Percentiles rank a stretch among this genome's conserved stretches.
Evolutionary conservation across 2,329 filamentous ascomycete species (phyloP).

Genomic region (Botrytis pseudocinerea): DNA sequence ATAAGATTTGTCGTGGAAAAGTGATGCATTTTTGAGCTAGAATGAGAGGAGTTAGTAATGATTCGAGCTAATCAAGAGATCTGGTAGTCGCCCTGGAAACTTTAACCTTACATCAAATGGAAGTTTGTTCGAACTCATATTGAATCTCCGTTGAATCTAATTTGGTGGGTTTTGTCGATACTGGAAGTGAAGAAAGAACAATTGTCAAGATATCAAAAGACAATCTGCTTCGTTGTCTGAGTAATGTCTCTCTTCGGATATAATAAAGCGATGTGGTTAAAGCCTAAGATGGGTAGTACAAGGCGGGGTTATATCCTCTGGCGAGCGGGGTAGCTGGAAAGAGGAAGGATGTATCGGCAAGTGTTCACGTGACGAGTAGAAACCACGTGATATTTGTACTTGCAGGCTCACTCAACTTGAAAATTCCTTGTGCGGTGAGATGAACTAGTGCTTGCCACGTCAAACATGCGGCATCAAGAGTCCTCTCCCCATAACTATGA

Average conservation of each 20-base stretch:
- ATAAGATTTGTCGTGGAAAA: conserved; percentile 56
- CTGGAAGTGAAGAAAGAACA: background rate
- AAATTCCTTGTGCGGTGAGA: background rate
- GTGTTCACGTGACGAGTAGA: background rate
- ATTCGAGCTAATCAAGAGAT: background rate
- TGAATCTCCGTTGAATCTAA: background rate
- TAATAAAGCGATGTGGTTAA: background rate
- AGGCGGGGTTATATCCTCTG: background rate
- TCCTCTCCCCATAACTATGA: too few species aligned
- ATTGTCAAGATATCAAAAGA: background rate
- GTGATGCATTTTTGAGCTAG: conserved; percentile 53
- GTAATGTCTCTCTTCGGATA: background rate
- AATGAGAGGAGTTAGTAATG: conserved; percentile 18
- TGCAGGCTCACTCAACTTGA: background rate
- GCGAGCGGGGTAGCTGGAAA: background rate
- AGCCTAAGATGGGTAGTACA: background rate
- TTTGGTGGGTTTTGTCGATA: background rate
- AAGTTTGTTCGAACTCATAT: conserved; percentile 27
- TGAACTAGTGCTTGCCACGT: background rate
- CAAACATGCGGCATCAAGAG: background rate
- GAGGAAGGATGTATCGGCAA: background rate
- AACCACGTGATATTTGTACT: background rate
- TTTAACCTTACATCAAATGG: conserved; percentile 30
- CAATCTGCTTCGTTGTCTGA: background rate
- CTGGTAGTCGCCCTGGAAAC: background rate